A percentile compares a stretch with the other conserved stretches of the same genome.
phyloP scores from a whole-genome alignment of 1,284 basidiomycete genomes.

The Papiliotrema fonsecae region DNA sequence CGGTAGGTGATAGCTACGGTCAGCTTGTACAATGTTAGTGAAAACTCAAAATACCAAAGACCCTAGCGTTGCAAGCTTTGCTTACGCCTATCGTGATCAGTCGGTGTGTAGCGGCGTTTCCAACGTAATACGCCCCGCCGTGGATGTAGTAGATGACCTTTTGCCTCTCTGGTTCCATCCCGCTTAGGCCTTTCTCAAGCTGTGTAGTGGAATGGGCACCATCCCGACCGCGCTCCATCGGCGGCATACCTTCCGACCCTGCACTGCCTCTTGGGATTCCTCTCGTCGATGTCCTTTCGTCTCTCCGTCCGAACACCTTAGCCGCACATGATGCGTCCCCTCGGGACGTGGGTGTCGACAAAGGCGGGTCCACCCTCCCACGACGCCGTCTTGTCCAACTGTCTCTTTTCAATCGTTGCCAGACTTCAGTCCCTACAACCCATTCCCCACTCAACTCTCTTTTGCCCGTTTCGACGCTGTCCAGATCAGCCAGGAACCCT shows the following conservation, averaged over 20 bases:
- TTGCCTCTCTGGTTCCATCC: conserved; percentile 48
- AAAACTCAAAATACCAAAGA: conserved; percentile 69
- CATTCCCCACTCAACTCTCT: conserved; percentile 91
- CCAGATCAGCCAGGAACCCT: conserved; percentile 55
- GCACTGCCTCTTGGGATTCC: no score
- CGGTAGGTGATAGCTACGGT: conserved; percentile 85
- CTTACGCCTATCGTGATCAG: conserved; percentile 87
- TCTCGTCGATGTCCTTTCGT: background rate
- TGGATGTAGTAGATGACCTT: conserved; percentile 89
- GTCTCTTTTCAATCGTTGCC: conserved; percentile 80
- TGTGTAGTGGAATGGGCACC: conserved; percentile 3
- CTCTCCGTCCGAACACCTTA: background rate
- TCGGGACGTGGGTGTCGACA: background rate
- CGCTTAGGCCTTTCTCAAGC: conserved; percentile 46
- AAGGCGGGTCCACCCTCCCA: background rate
- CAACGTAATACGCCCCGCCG: conserved; percentile 92
- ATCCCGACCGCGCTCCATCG: conserved; percentile 20
- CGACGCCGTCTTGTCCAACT: conserved; percentile 54
- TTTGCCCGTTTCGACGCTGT: conserved; percentile 68
- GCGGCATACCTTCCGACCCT: no score
- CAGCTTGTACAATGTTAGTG: background rate
- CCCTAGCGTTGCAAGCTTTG: conserved; percentile 81
- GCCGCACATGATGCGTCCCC: background rate
- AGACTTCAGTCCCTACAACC: conserved; percentile 87
- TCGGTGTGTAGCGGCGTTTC: conserved; percentile 89